Evolutionary conservation across 352 stramenopile genomes (phyloP).

Genomic region (Globisporangium uncinulatum): DNA sequence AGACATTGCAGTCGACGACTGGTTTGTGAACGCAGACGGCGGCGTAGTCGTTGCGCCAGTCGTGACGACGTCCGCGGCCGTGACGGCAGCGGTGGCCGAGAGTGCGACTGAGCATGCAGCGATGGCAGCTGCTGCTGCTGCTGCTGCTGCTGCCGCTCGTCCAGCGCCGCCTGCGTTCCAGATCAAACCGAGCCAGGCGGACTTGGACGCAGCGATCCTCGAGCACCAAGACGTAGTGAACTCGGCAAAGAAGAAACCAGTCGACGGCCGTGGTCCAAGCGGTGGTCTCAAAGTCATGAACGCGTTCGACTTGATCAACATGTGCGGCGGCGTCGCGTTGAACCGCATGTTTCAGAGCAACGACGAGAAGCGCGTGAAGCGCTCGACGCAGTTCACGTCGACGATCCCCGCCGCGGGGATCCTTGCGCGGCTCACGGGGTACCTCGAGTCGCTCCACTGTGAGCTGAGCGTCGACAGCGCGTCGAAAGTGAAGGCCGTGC

Average conservation of each 20-base stretch:
- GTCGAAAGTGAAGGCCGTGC: conserved; percentile 80
- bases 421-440: conserved; percentile 60
- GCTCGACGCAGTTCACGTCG: conserved; percentile 84
- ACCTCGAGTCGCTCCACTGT: conserved; percentile 74
- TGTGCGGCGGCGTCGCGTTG: conserved; percentile 88
- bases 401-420: conserved; percentile 76
- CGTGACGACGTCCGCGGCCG: conserved; percentile 6
- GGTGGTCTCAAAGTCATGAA: conserved; percentile 85
- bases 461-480: conserved; percentile 76
- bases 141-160: background rate
- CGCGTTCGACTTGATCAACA: conserved; percentile 91
- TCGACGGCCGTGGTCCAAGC: conserved; percentile 5
- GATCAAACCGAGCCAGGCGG: conserved; percentile 77
- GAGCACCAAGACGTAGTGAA: conserved; percentile 78
- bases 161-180: conserved; percentile 34
- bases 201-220: conserved; percentile 75
- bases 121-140: conserved; percentile 6
- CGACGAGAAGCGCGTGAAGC: conserved; percentile 83
- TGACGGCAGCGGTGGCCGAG: background rate
- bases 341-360: conserved; percentile 89
- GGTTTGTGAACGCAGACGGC: conserved; percentile 67
- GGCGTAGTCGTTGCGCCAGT: conserved; percentile 12
- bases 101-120: conserved; percentile 7
- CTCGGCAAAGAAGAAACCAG: conserved; percentile 51
- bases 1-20: conserved; percentile 90